Percentiles rank a stretch among this genome's conserved stretches.
Evolutionary conservation across 75 land plant genomes (phyloP).

Genomic region (Sequoiadendron giganteum): DNA sequence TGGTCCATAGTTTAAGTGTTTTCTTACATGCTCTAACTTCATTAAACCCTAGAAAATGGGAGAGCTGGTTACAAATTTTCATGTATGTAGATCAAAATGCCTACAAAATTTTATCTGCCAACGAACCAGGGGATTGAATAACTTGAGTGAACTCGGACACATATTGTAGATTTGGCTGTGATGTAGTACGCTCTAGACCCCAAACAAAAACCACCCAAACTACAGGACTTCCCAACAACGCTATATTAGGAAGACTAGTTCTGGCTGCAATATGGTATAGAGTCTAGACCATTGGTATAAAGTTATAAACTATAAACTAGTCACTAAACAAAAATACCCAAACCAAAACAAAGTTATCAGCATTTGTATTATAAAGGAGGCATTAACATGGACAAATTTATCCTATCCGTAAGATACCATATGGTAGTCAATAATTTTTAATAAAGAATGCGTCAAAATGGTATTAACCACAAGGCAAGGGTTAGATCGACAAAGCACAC

Average conservation of each 20-base stretch:
- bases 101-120: background rate
- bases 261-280: background rate
- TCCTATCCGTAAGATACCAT: no score
- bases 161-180: background rate
- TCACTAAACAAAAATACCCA: background rate
- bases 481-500: background rate
- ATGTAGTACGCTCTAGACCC: background rate
- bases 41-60: background rate
- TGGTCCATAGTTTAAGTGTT: background rate
- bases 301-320: no score
- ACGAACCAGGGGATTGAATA: background rate
- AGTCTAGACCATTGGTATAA: no score
- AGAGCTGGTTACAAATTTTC: background rate
- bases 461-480: background rate
- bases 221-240: background rate
- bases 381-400: no score
- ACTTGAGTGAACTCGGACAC: background rate
- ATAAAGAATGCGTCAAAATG: no score
- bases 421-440: no score
- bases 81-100: background rate
- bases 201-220: background rate
- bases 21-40: background rate
- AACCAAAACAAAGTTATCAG: background rate
- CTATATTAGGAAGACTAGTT: background rate
- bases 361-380: no score